A percentile compares a stretch with the other conserved stretches of the same genome.
These are phyloP conservation scores for Pseudogymnoascus sp. DNA, from an alignment of 2,329 filamentous ascomycete genomes.

Conservation along the genomic window DNA sequence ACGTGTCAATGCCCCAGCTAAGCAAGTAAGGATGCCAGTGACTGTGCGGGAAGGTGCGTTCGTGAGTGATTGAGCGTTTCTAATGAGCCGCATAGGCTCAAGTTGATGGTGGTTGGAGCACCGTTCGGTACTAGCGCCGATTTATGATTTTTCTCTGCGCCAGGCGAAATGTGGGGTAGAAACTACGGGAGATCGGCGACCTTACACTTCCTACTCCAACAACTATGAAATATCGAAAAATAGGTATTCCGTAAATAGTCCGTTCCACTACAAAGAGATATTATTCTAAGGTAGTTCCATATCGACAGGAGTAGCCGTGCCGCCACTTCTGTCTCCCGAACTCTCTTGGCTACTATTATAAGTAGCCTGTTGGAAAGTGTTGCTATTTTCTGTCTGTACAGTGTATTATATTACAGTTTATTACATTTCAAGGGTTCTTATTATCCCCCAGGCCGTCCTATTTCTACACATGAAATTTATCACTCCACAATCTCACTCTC, in stretches of 20 bases:
- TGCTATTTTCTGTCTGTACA: too few relatives aligned
- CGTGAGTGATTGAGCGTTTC: not conserved
- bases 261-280: not conserved
- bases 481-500: not conserved
- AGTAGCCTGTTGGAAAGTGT: not conserved
- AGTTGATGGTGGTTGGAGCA: not conserved
- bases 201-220: not conserved
- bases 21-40: not conserved
- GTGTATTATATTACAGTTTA: not conserved
- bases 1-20: not conserved
- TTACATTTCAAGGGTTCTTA: not conserved
- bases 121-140: slow-evolving; percentile 2
- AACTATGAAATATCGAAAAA: not conserved
- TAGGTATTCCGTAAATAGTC: not conserved
- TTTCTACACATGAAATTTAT: not conserved
- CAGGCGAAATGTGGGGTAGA: not conserved
- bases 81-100: not conserved
- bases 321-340: too few relatives aligned
- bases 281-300: not conserved
- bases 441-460: not conserved
- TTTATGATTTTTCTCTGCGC: slow-evolving; percentile 6
- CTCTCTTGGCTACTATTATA: too few relatives aligned
- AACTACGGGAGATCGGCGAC: not conserved
- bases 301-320: not conserved
- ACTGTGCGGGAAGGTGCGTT: slow-evolving; percentile 3